Evolutionary conservation across 257 asterid species (phyloP).

Genomic region (Plectranthus barbatus): DNA sequence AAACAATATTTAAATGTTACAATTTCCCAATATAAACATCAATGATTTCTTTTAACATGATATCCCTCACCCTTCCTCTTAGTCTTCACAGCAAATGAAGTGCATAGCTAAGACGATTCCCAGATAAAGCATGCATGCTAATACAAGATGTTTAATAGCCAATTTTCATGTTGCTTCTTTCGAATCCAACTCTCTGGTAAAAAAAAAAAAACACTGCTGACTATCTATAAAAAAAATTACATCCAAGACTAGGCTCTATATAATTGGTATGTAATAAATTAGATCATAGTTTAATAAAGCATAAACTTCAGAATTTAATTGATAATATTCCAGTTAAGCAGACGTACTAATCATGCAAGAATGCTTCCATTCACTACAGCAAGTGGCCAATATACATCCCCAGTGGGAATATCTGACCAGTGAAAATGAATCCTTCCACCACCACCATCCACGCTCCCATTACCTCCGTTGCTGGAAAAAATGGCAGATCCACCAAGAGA

Average conservation of each 20-base stretch:
- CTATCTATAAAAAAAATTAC: background rate
- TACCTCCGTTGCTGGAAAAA: constrained; percentile 79
- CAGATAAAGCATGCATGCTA: no score
- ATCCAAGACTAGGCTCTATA: no score
- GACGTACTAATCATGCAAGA: no score
- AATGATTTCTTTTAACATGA: background rate
- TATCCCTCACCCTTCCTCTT: background rate
- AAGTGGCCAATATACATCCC: no score
- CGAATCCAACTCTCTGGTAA: background rate
- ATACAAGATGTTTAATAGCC: background rate
- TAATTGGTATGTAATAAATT: no score
- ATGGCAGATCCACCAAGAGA: constrained; percentile 50
- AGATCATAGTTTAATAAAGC: background rate
- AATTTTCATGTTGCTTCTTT: background rate
- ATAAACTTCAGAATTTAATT: background rate
- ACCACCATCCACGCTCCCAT: no score
- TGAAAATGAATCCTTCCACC: no score
- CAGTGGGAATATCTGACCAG: no score
- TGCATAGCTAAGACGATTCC: no score
- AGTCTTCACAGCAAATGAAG: no score
- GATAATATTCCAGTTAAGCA: background rate
- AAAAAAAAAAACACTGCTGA: background rate
- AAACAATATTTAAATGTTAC: background rate
- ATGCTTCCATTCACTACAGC: no score
- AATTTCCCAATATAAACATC: background rate